Base-by-base conservation (phyloP, 306 rosid genomes). In the Canavalia gladiata region DNA sequence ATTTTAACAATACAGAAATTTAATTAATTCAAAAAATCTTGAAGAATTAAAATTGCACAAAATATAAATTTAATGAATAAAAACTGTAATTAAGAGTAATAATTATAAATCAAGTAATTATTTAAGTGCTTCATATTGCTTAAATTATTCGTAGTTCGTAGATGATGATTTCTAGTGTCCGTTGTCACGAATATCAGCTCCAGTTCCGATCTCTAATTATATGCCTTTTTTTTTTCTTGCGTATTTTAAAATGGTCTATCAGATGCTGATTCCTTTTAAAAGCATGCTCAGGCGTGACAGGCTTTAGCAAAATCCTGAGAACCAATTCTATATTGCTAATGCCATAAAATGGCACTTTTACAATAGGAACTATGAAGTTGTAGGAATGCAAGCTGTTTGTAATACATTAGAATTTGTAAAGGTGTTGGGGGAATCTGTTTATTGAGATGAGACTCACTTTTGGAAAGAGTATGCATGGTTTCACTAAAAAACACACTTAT, bases 201-300 rank as follows among this genome's bases (percentile, higher is more conserved):
- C 81, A 78, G 83, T 63, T 76, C 51, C 54, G 82, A 39, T 47
- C 4, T 81, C 43, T 81, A 63, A 52, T 56, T 43, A 25, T 37
- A 13, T 29, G 64, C 33, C n/a, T 60, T 75, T 25, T 33, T 18
- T 18, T 5, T 42, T 75, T 72, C 43, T 70, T 43, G 31, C 56
- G 54, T 8, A 74, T 77, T 18, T 73, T 84, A n/a, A 68, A 87
- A 77, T 69, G 76, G 75, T 13, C 29, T 31, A 55, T 6, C 28
- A 30, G 79, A 78, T 88, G 81, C 85, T 54, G 82, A 79, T 77
- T 77, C 87, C 28, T 88, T 74, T 75, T 41, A 84, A 89, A 89
- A 89, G 94, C 87, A 86, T 76, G 94, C 88, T 72, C 46, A 77
- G 87, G 72, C 56, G 59, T 88, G 82, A 83, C 97, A 93, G 97